Evolutionary conservation across 1,284 basidiomycete genomes (phyloP).

Genomic region (Trichosporon faecale): DNA sequence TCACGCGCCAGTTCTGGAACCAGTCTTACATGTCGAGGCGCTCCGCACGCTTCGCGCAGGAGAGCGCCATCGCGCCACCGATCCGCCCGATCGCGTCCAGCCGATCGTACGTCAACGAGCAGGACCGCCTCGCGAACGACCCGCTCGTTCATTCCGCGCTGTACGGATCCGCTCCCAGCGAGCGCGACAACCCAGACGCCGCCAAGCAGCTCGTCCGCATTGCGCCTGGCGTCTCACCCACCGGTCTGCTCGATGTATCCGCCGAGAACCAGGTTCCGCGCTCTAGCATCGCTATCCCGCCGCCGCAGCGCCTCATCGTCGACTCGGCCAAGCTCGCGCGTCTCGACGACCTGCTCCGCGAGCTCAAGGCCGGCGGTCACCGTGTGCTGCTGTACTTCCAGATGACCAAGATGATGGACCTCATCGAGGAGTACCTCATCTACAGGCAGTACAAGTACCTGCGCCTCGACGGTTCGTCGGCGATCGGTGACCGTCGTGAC

Average conservation of each 20-base stretch:
- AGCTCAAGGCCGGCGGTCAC: conserved; percentile 90
- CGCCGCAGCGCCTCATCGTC: conserved; percentile 91
- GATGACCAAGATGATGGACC: conserved; percentile 99
- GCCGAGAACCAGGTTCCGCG: conserved; percentile 72
- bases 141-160: conserved; percentile 69
- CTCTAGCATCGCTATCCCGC: conserved; percentile 87
- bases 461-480: conserved; percentile 89
- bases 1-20: conserved; percentile 64
- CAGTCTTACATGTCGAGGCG: conserved; percentile 75
- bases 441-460: conserved; percentile 98
- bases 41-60: conserved; percentile 75
- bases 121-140: conserved; percentile 57
- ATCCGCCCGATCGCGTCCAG: conserved; percentile 71
- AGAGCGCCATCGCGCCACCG: conserved; percentile 78
- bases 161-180: conserved; percentile 75
- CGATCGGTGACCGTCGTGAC: conserved; percentile 92
- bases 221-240: conserved; percentile 63
- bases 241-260: conserved; percentile 69
- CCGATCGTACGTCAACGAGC: conserved; percentile 73
- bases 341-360: conserved; percentile 81
- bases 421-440: conserved; percentile 98
- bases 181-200: conserved; percentile 63
- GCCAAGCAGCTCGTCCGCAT: conserved; percentile 57
- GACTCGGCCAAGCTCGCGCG: conserved; percentile 96
- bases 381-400: conserved; percentile 98